These are phyloP conservation scores for Raphanus sativus DNA, from an alignment of 345 rosid species.

Conservation along the genomic window DNA sequence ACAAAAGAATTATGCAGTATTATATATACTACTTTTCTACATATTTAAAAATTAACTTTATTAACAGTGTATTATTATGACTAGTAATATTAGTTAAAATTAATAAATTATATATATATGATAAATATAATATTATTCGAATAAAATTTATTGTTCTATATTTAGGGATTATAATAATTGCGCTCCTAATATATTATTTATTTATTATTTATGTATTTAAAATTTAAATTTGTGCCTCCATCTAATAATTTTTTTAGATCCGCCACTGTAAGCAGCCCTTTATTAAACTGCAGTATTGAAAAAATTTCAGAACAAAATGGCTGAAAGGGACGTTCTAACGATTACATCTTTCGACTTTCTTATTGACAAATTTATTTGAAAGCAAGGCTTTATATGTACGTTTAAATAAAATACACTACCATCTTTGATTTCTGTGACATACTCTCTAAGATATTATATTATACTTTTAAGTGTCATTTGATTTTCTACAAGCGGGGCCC, in stretches of 20 bases:
- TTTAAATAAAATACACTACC: conserved; percentile 16
- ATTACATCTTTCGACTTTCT: conserved; percentile 18
- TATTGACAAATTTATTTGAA: neutral
- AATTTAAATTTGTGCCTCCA: no score
- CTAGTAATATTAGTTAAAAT: neutral
- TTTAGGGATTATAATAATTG: no score
- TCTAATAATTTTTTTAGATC: no score
- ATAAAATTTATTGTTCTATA: no score
- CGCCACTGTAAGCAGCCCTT: no score
- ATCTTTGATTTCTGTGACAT: conserved; percentile 12
- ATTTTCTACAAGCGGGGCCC: no score
- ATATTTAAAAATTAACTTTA: no score
- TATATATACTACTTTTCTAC: neutral
- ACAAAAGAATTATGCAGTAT: neutral
- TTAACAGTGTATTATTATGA: neutral
- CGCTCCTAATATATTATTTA: no score
- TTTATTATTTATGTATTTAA: no score
- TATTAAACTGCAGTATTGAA: no score
- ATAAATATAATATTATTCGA: no score
- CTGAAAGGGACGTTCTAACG: conserved; percentile 20
- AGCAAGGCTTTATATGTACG: neutral
- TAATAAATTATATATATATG: no score
- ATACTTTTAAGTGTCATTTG: neutral
- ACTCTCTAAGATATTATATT: neutral
- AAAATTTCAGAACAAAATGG: neutral